A percentile compares a stretch with the other conserved stretches of the same genome.
Conservation (phyloP, 106 monocot genomes). For the Ottelia alismoides region DNA sequence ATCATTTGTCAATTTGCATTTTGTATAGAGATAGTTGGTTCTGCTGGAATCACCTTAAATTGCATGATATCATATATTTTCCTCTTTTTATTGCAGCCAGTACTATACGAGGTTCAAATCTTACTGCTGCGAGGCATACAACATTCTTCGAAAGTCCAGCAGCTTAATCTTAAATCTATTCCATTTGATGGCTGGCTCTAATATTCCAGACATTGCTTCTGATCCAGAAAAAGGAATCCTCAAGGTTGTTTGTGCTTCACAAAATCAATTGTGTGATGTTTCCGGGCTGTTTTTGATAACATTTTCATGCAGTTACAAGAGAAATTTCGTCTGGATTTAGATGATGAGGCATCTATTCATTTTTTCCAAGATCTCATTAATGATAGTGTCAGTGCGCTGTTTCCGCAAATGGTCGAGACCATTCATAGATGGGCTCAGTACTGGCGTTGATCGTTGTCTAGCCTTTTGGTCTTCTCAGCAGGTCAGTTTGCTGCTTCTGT, state of each 20-base stretch:
- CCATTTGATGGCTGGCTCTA: slow-evolving; percentile 79
- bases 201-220: slow-evolving; percentile 83
- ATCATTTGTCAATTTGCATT: too few species aligned
- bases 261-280: too few species aligned
- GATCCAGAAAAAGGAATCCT: slow-evolving; percentile 95
- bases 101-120: slow-evolving; percentile 98
- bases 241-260: slow-evolving; percentile 57
- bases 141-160: slow-evolving; percentile 93
- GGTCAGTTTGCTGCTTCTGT: too few species aligned
- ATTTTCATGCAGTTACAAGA: slow-evolving; percentile 62
- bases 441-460: slow-evolving; percentile 95
- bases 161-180: slow-evolving; percentile 93
- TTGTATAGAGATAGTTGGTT: too few species aligned
- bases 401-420: slow-evolving; percentile 99
- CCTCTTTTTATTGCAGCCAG: slow-evolving; percentile 36
- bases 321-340: slow-evolving; percentile 90
- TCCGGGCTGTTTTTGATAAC: too few species aligned
- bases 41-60: too few species aligned
- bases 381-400: slow-evolving; percentile 97
- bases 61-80: too few species aligned
- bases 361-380: slow-evolving; percentile 98
- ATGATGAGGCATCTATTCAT: slow-evolving; percentile 82
- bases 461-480: too few species aligned
- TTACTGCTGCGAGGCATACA: slow-evolving; percentile 98
- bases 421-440: slow-evolving; percentile 99